Percentiles rank a stretch among this genome's conserved stretches.
Evolutionary conservation across 768 basidiomycete species (phyloP).

Genomic region (Imleria badia): DNA sequence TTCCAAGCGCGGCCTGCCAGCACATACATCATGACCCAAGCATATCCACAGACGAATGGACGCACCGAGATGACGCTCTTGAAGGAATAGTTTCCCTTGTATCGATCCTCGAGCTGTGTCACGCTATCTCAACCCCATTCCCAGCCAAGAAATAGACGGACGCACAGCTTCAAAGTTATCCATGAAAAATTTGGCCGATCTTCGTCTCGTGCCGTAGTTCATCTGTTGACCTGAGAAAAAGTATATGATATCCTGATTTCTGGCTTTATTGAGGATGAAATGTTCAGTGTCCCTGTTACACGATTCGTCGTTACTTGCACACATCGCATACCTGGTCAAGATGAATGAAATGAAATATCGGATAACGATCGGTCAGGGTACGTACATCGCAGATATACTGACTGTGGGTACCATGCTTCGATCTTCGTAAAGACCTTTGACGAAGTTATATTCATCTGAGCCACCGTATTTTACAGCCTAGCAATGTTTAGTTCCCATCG

Average conservation of each 20-base stretch:
- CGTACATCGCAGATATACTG: slow-evolving; percentile 64
- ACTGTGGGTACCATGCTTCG: slow-evolving; percentile 73
- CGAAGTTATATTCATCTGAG: slow-evolving; percentile 67
- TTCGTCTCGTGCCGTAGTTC: slow-evolving; percentile 57
- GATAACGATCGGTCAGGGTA: background rate
- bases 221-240: slow-evolving; percentile 58
- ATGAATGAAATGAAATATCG: background rate
- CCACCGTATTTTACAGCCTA: slow-evolving; percentile 78
- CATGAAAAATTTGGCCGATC: slow-evolving; percentile 61
- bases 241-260: slow-evolving; percentile 62
- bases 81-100: slow-evolving; percentile 67
- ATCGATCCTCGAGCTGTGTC: slow-evolving; percentile 60
- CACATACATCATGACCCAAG: slow-evolving; percentile 7
- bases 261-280: slow-evolving; percentile 52
- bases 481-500: slow-evolving; percentile 3
- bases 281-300: slow-evolving; percentile 63
- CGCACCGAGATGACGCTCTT: slow-evolving; percentile 53
- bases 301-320: slow-evolving; percentile 51
- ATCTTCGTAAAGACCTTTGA: slow-evolving; percentile 66
- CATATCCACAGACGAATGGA: background rate
- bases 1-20: slow-evolving; percentile 37
- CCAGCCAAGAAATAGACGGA: slow-evolving; percentile 1
- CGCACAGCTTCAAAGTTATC: slow-evolving; percentile 65
- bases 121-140: background rate
- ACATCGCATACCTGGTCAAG: slow-evolving; percentile 57